Conservation (phyloP, 2,329 filamentous ascomycete genomes). For the Beauveria australis region DNA sequence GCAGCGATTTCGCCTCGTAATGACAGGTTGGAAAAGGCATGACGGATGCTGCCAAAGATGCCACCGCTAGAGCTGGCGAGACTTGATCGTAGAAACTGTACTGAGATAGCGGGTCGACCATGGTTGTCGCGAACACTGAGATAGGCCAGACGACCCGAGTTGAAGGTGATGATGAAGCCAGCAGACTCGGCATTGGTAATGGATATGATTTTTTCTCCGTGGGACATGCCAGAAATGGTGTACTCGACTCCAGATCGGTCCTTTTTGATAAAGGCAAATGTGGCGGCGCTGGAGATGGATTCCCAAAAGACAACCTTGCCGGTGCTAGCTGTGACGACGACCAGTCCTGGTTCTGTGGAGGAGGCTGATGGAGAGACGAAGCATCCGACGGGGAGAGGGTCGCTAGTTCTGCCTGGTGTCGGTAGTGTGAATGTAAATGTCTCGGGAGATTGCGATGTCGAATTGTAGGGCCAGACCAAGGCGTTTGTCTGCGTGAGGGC, state of each 20-base stretch:
- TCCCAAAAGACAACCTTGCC: slow-evolving; percentile 94
- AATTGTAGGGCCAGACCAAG: slow-evolving; percentile 82
- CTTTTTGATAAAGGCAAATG: slow-evolving; percentile 74
- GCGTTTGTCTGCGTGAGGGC: slow-evolving; percentile 74
- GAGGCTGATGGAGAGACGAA: slow-evolving; percentile 73
- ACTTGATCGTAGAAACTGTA: slow-evolving; percentile 64
- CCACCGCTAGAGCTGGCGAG: slow-evolving; percentile 51
- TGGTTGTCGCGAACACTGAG: slow-evolving; percentile 79
- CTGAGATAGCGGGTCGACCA: slow-evolving; percentile 71
- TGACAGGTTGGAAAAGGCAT: slow-evolving; percentile 61
- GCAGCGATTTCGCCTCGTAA: slow-evolving; percentile 73
- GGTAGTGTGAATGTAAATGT: slow-evolving; percentile 76
- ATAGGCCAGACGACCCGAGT: slow-evolving; percentile 78
- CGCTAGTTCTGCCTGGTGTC: slow-evolving; percentile 57
- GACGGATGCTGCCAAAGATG: slow-evolving; percentile 73
- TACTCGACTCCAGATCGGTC: slow-evolving; percentile 74
- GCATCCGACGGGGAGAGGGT: slow-evolving; percentile 72
- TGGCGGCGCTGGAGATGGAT: slow-evolving; percentile 81
- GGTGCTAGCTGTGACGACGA: slow-evolving; percentile 74
- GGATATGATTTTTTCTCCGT: slow-evolving; percentile 68
- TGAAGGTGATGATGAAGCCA: slow-evolving; percentile 79
- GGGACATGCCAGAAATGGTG: slow-evolving; percentile 62
- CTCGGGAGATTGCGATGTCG: slow-evolving; percentile 59
- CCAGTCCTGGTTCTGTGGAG: slow-evolving; percentile 73
- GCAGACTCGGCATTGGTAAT: slow-evolving; percentile 77